Conservation (phyloP, 768 basidiomycete genomes). For the Kwoniella dendrophila region DNA sequence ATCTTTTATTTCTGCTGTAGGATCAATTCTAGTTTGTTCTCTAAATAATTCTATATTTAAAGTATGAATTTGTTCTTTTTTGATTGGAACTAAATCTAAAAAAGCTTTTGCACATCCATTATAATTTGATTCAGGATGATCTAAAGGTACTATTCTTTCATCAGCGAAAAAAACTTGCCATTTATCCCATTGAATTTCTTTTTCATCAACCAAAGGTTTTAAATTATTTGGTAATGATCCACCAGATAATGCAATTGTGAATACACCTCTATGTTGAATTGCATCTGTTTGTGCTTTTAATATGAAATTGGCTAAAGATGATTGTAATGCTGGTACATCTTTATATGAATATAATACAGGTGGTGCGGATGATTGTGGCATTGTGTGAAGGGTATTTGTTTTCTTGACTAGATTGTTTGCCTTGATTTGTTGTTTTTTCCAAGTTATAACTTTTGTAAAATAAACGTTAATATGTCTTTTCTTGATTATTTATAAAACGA, state of each 20-base stretch:
- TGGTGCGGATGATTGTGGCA: constrained; percentile 59
- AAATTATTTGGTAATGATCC: constrained; percentile 83
- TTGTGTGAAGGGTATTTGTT: constrained; percentile 19
- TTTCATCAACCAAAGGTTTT: constrained; percentile 66
- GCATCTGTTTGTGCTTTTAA: constrained; percentile 85
- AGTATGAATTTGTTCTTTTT: constrained; percentile 73
- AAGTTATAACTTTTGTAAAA: too few relatives aligned
- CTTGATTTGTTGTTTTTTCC: too few relatives aligned
- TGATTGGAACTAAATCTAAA: constrained; percentile 81
- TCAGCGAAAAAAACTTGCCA: constrained; percentile 99
- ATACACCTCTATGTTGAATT: constrained; percentile 81
- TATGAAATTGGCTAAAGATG: constrained; percentile 77
- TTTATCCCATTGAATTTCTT: constrained; percentile 83
- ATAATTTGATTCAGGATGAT: constrained; percentile 93
- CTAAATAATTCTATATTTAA: constrained; percentile 70
- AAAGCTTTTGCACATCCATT: constrained; percentile 70
- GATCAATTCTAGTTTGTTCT: constrained; percentile 43
- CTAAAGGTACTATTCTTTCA: constrained; percentile 90
- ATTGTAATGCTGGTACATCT: constrained; percentile 63
- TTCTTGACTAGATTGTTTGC: too few relatives aligned
- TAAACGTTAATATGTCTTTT: too few relatives aligned
- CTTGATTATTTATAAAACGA: too few relatives aligned
- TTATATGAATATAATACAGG: constrained; percentile 76
- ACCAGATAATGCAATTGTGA: constrained; percentile 91
- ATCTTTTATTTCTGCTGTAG: constrained; percentile 40